These are phyloP conservation scores for Leucocoprinus leucothites DNA, from an alignment of 768 basidiomycete genomes.

Conservation along the genomic window DNA sequence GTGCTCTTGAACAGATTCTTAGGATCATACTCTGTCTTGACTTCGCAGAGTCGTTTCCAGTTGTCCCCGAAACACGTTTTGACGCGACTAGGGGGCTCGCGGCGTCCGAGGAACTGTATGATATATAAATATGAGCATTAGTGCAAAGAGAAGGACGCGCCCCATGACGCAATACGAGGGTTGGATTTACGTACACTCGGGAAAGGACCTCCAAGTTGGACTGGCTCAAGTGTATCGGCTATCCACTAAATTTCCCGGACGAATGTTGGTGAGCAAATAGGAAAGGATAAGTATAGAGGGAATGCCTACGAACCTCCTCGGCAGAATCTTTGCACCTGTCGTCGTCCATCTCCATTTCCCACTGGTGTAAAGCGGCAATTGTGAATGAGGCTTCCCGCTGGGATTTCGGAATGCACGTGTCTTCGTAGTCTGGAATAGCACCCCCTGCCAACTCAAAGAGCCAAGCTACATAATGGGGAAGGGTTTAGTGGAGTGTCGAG, in stretches of 20 bases:
- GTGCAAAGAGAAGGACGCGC: too few relatives aligned
- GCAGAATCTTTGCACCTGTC: conserved; percentile 78
- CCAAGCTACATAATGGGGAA: conserved; percentile 59
- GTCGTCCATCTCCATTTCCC: conserved; percentile 83
- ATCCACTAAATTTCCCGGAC: conserved; percentile 61
- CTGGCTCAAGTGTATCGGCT: conserved; percentile 62
- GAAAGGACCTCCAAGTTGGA: conserved; percentile 75
- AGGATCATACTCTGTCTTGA: conserved; percentile 81
- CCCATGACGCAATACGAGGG: too few relatives aligned
- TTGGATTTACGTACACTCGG: conserved; percentile 82
- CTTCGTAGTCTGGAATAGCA: conserved; percentile 68
- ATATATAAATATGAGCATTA: background rate
- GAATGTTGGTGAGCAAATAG: conserved; percentile 11
- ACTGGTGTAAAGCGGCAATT: conserved; percentile 88
- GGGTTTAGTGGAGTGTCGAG: background rate
- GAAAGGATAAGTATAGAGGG: background rate
- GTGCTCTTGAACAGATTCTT: conserved; percentile 70
- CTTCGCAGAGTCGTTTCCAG: conserved; percentile 63
- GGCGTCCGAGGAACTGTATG: conserved; percentile 69
- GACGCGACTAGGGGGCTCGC: conserved; percentile 59
- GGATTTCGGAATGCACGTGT: conserved; percentile 70
- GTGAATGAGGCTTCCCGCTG: conserved; percentile 83
- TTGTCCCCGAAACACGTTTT: conserved; percentile 71
- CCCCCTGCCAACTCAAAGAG: conserved; percentile 89
- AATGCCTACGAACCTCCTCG: conserved; percentile 55